Evolutionary conservation across 78 protist genomes (phyloP).

Genomic region (Tieghemostelium lacteum): DNA sequence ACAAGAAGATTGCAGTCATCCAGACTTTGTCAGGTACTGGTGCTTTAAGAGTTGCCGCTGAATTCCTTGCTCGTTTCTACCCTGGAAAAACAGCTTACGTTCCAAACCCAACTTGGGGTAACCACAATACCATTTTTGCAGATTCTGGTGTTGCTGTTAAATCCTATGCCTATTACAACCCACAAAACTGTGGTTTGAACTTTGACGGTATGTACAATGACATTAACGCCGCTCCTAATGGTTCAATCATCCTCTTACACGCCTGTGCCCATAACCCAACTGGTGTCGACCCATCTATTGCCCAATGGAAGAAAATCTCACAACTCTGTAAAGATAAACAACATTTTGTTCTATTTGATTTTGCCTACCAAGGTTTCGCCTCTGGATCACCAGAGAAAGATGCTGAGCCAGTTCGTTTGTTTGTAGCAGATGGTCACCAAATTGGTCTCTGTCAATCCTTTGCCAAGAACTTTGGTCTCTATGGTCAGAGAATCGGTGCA

Average conservation of each 20-base stretch:
- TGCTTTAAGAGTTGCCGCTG: slow-evolving; percentile 91
- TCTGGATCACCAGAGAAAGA: slow-evolving; percentile 95
- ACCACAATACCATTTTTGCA: slow-evolving; percentile 85
- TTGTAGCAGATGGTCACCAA: slow-evolving; percentile 54
- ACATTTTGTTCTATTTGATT: slow-evolving; percentile 93
- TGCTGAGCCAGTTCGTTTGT: slow-evolving; percentile 88
- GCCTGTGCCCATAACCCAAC: slow-evolving; percentile 99
- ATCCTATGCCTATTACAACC: slow-evolving; percentile 90
- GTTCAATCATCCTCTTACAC: slow-evolving; percentile 94
- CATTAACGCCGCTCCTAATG: slow-evolving; percentile 80
- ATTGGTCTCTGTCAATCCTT: slow-evolving; percentile 89
- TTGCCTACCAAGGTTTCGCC: slow-evolving; percentile 99
- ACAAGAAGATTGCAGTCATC: slow-evolving; percentile 73
- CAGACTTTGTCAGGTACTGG: slow-evolving; percentile 99
- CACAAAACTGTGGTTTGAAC: slow-evolving; percentile 77
- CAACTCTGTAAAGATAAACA: slow-evolving; percentile 64
- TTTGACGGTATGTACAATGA: slow-evolving; percentile 65
- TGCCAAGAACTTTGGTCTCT: slow-evolving; percentile 99
- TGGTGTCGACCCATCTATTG: slow-evolving; percentile 97
- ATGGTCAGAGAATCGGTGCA: slow-evolving; percentile 92
- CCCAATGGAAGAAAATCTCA: slow-evolving; percentile 95
- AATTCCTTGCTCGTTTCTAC: slow-evolving; percentile 83
- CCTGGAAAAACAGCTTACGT: slow-evolving; percentile 80
- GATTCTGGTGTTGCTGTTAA: slow-evolving; percentile 79
- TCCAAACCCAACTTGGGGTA: slow-evolving; percentile 99